Conservation (phyloP, 2,329 filamentous ascomycete genomes). For the Ilyonectria robusta region DNA sequence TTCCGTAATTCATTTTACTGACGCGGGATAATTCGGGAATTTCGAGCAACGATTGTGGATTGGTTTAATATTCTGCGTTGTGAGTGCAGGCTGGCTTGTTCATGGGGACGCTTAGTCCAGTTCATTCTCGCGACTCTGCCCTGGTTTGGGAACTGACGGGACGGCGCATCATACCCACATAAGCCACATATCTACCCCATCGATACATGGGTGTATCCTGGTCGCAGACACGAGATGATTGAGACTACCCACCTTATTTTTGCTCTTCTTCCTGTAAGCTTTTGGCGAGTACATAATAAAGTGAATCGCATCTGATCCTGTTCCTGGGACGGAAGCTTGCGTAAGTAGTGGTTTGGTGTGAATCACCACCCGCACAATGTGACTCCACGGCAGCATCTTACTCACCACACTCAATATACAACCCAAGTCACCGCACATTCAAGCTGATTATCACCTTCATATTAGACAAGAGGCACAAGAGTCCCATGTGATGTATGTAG, state of each 20-base stretch:
- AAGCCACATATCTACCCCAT: neutral
- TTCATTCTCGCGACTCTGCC: neutral
- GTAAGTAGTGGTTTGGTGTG: neutral
- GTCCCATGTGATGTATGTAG: neutral
- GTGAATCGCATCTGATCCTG: neutral
- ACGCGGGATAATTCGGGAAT: too few relatives aligned
- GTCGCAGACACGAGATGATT: neutral
- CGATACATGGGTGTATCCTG: neutral
- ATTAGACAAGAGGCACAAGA: neutral
- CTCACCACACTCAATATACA: neutral
- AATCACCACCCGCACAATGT: neutral
- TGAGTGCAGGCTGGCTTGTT: slow-evolving; percentile 3
- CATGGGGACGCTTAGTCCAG: neutral
- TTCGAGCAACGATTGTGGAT: too few relatives aligned
- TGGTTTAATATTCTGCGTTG: neutral
- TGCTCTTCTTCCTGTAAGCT: neutral
- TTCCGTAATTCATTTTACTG: neutral
- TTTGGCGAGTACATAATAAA: neutral
- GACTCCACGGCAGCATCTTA: neutral
- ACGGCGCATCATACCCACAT: neutral
- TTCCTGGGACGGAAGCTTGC: neutral
- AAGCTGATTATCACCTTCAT: neutral
- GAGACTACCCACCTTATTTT: neutral
- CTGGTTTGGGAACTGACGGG: neutral
- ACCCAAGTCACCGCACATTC: neutral